Base-by-base conservation (phyloP, 257 asterid genomes). In the Penstemon newberryi region DNA sequence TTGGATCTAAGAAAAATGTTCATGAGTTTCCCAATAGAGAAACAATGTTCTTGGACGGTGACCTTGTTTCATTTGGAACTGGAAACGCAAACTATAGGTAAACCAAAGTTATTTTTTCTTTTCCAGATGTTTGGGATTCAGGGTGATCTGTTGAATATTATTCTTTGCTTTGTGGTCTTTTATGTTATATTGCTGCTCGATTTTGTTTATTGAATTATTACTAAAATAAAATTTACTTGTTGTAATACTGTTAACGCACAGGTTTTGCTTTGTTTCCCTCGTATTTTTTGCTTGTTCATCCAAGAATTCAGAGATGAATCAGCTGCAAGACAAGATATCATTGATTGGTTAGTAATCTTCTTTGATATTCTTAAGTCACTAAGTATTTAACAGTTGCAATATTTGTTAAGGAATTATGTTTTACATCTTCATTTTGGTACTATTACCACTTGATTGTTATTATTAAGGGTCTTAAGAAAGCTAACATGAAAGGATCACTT, bases 81-180 rank as follows among this genome's bases (percentile, higher is more conserved):
- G 99, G 99, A 56, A 85, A 70, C 39, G 97, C 97, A 36, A 85
- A 76, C 65, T 94, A 88, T 77, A 91, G 95, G 98, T 92, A 82
- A 76, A 60, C 59, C 12, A 59, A 51, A 60, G 70, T 4, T 57
- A 6, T 58, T 55, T 57, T 67, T 77, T 56, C 19, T 70, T 70
- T 50, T 50, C 45, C 42, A 51, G 59, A 67, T 53, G 64, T 49
- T 52, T 25, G 7, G 44, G 54, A 19, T 41, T 72, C 65, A 44
- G 6, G 42, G 57, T 56, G 79, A 59, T 45, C 42, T 44, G 11
- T 63, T 66, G 37, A 19, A 25, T 6, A 8, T 25, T 55, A 33
- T 51, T 59, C 33, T 40, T 41, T 69, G 69, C 51, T 75, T 65
- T 41, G 15, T 33, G 10, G 54, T 69, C 50, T 60, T 72, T 36